Percentiles rank a stretch among this genome's conserved stretches.
Conservation (phyloP, 1,284 basidiomycete species). For the Vanrija sp. region DNA sequence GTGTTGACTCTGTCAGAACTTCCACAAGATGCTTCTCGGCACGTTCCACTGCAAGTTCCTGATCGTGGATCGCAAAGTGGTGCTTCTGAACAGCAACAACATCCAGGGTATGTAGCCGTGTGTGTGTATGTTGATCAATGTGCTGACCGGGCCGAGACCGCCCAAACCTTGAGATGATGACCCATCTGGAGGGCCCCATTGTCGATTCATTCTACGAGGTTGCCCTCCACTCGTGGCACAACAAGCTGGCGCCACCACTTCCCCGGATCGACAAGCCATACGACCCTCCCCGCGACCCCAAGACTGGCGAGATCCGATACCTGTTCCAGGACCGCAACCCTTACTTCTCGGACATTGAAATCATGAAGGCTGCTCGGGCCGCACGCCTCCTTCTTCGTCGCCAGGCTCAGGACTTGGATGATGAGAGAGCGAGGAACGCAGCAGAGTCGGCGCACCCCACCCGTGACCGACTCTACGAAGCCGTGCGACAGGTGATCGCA, state of each 20-base stretch:
- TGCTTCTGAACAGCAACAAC: constrained; percentile 69
- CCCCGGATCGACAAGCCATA: constrained; percentile 49
- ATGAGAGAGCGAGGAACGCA: constrained; percentile 21
- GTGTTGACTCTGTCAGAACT: constrained; percentile 51
- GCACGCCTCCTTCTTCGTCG: constrained; percentile 47
- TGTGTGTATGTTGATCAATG: background rate
- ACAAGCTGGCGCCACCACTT: constrained; percentile 15
- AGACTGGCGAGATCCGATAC: constrained; percentile 41
- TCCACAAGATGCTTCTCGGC: constrained; percentile 58
- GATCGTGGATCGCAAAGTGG: constrained; percentile 68
- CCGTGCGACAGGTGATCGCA: constrained; percentile 40
- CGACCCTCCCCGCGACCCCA: constrained; percentile 42
- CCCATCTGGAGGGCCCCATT: constrained; percentile 62
- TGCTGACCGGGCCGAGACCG: constrained; percentile 10
- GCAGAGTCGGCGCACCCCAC: constrained; percentile 19
- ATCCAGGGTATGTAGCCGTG: constrained; percentile 56
- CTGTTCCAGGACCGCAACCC: constrained; percentile 56
- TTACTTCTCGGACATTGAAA: constrained; percentile 52
- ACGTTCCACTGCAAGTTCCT: constrained; percentile 77
- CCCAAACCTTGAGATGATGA: constrained; percentile 62
- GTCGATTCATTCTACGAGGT: constrained; percentile 69
- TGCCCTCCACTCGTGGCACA: constrained; percentile 60
- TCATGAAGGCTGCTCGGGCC: constrained; percentile 52
- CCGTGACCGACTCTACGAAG: constrained; percentile 37
- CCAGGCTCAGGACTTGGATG: constrained; percentile 42